phyloP scores from a whole-genome alignment of 1,284 basidiomycete genomes.

The Rhodotorula mucilaginosa region DNA sequence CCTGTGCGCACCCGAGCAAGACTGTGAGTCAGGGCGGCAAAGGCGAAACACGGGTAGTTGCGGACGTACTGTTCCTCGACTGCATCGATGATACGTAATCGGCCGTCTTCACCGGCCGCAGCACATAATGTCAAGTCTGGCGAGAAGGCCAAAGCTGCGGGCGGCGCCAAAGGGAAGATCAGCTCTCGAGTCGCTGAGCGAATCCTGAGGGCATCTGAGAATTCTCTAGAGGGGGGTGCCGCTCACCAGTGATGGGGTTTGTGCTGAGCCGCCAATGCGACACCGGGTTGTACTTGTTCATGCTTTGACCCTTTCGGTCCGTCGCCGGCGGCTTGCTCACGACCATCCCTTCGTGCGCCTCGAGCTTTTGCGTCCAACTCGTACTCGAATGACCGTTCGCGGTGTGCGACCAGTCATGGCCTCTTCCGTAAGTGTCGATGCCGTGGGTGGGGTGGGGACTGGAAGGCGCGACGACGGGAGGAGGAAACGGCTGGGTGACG shows the following conservation, averaged over 20 bases:
- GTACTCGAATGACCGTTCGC: not conserved
- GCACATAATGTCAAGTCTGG: slow-evolving; percentile 84
- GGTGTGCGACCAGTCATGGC: not conserved
- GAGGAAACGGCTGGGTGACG: not conserved
- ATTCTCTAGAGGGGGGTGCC: slow-evolving; percentile 1
- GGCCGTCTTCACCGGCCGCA: slow-evolving; percentile 83
- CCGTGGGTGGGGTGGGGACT: not conserved
- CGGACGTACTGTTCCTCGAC: slow-evolving; percentile 70
- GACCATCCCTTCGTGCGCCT: slow-evolving; percentile 56
- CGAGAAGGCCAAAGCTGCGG: slow-evolving; percentile 79
- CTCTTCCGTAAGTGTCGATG: not conserved
- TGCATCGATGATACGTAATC: slow-evolving; percentile 79
- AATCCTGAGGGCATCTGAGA: too few relatives aligned
- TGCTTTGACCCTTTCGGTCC: slow-evolving; percentile 59
- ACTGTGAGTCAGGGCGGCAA: not conserved
- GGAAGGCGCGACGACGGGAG: not conserved
- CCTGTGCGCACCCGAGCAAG: slow-evolving; percentile 50
- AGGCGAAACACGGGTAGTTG: not conserved
- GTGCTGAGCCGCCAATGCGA: slow-evolving; percentile 60
- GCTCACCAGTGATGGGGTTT: slow-evolving; percentile 69
- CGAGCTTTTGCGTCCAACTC: not conserved
- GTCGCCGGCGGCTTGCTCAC: slow-evolving; percentile 63
- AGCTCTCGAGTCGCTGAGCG: too few relatives aligned
- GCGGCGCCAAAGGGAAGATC: too few relatives aligned
- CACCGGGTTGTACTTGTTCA: slow-evolving; percentile 70